Evolutionary conservation across 164 flowering plant species (phyloP), one percentile per base, ranked within the genome.

Genomic region (Magnolia kwangsiensis): DNA sequence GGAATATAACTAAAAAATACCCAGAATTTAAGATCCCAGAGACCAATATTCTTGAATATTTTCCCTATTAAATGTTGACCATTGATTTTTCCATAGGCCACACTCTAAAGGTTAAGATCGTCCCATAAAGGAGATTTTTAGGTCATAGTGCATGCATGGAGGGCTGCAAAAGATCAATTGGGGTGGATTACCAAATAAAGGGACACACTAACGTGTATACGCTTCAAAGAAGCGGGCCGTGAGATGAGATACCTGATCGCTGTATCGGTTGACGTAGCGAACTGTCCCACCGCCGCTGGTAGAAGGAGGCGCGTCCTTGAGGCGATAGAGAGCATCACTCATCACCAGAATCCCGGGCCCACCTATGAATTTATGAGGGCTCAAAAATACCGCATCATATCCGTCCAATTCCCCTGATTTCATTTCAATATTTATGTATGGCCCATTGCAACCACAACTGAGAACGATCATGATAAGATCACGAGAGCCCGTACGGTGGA

Each of bases 341-440:
- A 74, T 74, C 27, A 74, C n/a, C 7, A 78, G n/a, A 63, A 74
- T 78, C 4, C 77, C 80, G 6, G 77, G 80, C 16, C 80, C 80
- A 13, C 80, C 80, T 11, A 78, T n/a, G 73, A 78, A 78, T 65
- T 78, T 78, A 50, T 78, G 80, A 3, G 80, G 80, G 73, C 80
- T 78, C 55, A 73, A 16, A 51, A 78, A 78, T 10, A 78, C 71
- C 16, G 76, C 74, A 70, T 78, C 80, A 14, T 78, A 74, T 0
- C 74, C 74, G 5, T 74, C 77, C 14, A 74, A 9, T 7, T 74
- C 73, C 4, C 74, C 80, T 20, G 80, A 68, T 20, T 59, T 50
- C 69, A 78, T 78, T 37, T 78, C 74, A 66, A 78, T 78, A n/a
- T 78, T 24, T 16, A 69, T 74, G 19, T 78, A 78, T 11, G 80